A percentile compares a stretch with the other conserved stretches of the same genome.
Evolutionary conservation across 169 alveolate genomes (phyloP).

Genomic region (Eimeria nieschulzi): DNA sequence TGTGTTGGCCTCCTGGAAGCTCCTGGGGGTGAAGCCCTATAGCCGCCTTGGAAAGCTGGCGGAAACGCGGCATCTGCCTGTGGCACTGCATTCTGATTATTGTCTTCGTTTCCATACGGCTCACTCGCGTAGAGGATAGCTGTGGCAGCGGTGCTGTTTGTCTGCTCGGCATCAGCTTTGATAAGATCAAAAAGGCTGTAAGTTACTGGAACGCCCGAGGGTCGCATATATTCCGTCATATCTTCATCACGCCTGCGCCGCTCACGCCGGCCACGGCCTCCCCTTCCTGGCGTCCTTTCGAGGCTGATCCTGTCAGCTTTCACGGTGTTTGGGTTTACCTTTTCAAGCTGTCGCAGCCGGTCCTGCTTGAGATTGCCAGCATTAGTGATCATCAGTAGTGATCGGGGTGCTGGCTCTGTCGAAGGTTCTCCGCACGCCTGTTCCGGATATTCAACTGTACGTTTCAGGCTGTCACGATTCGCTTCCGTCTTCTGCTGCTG

Average conservation of each 20-base stretch:
- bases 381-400: conserved; percentile 11
- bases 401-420: conserved; percentile 17
- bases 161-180: conserved; percentile 51
- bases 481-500: conserved; percentile 5
- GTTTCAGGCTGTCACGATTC: conserved; percentile 19
- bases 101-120: background rate
- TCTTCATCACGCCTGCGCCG: conserved; percentile 63
- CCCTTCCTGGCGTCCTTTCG: conserved; percentile 28
- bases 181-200: conserved; percentile 39
- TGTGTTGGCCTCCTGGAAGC: background rate
- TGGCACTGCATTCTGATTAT: background rate
- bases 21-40: background rate
- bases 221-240: conserved; percentile 20
- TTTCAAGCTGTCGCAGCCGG: conserved; percentile 54
- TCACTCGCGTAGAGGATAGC: conserved; percentile 45
- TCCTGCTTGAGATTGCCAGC: conserved; percentile 35
- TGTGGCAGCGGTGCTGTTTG: conserved; percentile 63
- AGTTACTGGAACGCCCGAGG: conserved; percentile 50
- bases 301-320: conserved; percentile 25
- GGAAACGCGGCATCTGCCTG: conserved; percentile 4
- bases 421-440: background rate
- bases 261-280: conserved; percentile 62
- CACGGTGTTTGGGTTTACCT: conserved; percentile 36
- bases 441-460: conserved; percentile 6
- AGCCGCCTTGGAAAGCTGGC: background rate